phyloP scores from a whole-genome alignment of 768 basidiomycete species.

The Hericium erinaceus region DNA sequence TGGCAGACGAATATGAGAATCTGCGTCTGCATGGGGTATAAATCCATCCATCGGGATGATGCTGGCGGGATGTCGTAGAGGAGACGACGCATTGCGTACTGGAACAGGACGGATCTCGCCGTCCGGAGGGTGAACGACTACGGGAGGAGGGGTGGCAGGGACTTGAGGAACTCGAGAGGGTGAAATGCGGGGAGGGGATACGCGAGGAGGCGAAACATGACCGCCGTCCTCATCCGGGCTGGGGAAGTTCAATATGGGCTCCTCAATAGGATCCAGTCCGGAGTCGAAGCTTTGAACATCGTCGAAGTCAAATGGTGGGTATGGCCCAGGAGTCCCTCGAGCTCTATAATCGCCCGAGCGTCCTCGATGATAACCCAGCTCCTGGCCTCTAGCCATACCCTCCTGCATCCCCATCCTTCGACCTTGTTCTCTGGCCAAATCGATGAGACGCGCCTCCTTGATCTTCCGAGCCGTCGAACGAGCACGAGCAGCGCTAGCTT shows the following conservation, averaged over 20 bases:
- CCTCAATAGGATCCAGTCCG: constrained; percentile 12
- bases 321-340: constrained; percentile 1
- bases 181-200: background rate
- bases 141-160: background rate
- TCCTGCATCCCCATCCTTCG: constrained; percentile 41
- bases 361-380: constrained; percentile 21
- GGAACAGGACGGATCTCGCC: background rate
- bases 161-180: background rate
- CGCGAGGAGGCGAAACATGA: background rate
- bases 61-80: constrained; percentile 6
- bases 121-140: background rate
- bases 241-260: constrained; percentile 11
- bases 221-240: background rate
- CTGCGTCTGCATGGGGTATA: constrained; percentile 8
- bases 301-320: constrained; percentile 1
- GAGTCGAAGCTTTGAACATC: background rate
- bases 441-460: constrained; percentile 36
- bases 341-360: constrained; percentile 9
- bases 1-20: constrained; percentile 12
- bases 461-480: constrained; percentile 37
- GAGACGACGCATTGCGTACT: constrained; percentile 4
- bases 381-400: constrained; percentile 31
- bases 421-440: constrained; percentile 46
- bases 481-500: constrained; percentile 35
- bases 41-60: constrained; percentile 11